Conservation (phyloP, 768 basidiomycete genomes). For the Hemileccinum rubropunctum region DNA sequence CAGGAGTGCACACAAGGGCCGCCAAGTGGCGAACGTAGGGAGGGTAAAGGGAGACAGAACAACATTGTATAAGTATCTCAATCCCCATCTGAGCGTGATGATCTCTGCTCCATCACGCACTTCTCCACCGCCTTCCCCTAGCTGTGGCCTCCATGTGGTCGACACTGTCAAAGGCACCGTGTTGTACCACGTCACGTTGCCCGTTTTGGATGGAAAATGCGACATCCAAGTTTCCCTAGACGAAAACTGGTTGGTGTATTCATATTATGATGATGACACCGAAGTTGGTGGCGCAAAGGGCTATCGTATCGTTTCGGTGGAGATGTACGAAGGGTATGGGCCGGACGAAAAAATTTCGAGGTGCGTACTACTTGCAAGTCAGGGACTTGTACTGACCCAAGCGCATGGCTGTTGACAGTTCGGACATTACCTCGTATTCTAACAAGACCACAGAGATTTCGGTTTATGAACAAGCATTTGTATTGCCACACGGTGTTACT, state of each 20-base stretch:
- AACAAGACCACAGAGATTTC: conserved; percentile 51
- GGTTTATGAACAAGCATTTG: conserved; percentile 66
- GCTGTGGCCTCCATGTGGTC: conserved; percentile 72
- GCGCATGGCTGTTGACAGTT: conserved; percentile 32
- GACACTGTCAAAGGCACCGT: conserved; percentile 77
- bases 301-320: conserved; percentile 74
- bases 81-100: conserved; percentile 71
- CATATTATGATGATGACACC: conserved; percentile 68
- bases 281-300: conserved; percentile 55
- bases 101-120: conserved; percentile 44
- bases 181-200: conserved; percentile 63
- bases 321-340: conserved; percentile 78
- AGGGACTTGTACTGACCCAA: background rate
- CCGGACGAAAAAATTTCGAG: conserved; percentile 70
- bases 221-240: conserved; percentile 66
- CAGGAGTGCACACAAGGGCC: conserved; percentile 37
- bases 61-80: conserved; percentile 93
- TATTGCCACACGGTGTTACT: conserved; percentile 66
- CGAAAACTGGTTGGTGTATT: conserved; percentile 94
- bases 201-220: conserved; percentile 45
- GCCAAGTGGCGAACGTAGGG: conserved; percentile 73
- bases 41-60: conserved; percentile 84
- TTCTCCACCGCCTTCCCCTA: conserved; percentile 14
- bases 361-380: conserved; percentile 38
- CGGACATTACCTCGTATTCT: conserved; percentile 54